A percentile compares a stretch with the other conserved stretches of the same genome.
phyloP scores from a whole-genome alignment of 495 filamentous ascomycete species.

The Sporormia fimetaria region DNA sequence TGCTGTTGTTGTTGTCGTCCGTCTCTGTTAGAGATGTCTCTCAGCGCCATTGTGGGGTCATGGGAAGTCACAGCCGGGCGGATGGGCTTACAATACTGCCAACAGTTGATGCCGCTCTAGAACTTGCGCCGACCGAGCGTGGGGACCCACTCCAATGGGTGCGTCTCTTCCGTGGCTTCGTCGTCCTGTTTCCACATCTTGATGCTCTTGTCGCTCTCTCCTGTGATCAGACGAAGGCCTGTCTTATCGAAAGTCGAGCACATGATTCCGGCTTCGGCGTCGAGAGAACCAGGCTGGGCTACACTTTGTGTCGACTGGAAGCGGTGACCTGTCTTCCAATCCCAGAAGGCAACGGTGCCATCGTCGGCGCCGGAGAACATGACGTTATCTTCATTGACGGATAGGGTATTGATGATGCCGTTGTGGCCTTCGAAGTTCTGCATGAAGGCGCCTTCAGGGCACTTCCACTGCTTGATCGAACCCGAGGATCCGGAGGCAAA shows the following conservation, averaged over 20 bases:
- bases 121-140: conserved; percentile 62
- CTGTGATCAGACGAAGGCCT: conserved; percentile 78
- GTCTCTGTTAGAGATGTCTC: too few relatives aligned
- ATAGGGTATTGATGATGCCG: conserved; percentile 87
- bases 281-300: conserved; percentile 86
- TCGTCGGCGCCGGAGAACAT: conserved; percentile 94
- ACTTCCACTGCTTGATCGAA: conserved; percentile 99
- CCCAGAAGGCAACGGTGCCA: conserved; percentile 95
- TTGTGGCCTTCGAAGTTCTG: conserved; percentile 98
- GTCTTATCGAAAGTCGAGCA: conserved; percentile 82
- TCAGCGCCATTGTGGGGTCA: too few relatives aligned
- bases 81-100: too few relatives aligned
- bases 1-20: too few relatives aligned
- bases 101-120: conserved; percentile 31
- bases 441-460: conserved; percentile 96
- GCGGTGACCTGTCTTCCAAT: conserved; percentile 93
- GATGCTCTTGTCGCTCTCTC: conserved; percentile 96
- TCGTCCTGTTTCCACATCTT: conserved; percentile 95
- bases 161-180: conserved; percentile 75
- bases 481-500: conserved; percentile 85
- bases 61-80: too few relatives aligned
- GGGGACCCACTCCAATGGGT: conserved; percentile 91
- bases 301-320: conserved; percentile 82
- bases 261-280: conserved; percentile 92
- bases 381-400: conserved; percentile 88